Percentiles rank a stretch among this genome's conserved stretches.
Evolutionary conservation across 768 basidiomycete genomes (phyloP).

Genomic region (Harrya chromipes): DNA sequence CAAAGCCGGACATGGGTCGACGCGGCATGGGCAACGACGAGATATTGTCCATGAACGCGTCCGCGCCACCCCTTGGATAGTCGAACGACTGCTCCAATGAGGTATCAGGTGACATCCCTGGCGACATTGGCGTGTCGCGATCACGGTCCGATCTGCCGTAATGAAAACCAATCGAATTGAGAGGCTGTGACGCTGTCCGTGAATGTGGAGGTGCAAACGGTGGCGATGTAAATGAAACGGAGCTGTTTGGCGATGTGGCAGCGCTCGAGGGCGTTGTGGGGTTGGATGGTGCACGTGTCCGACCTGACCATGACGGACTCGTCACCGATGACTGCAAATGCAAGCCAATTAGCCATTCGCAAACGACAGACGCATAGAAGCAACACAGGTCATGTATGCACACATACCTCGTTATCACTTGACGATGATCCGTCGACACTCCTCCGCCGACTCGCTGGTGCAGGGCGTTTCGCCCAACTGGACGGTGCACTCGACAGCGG

Average conservation of each 20-base stretch:
- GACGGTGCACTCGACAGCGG: conserved; percentile 67
- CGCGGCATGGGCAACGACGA: conserved; percentile 60
- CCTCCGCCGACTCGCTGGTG: conserved; percentile 63
- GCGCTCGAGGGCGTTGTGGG: conserved; percentile 44
- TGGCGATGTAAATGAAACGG: conserved; percentile 41
- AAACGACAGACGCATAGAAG: background rate
- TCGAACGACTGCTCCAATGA: conserved; percentile 38
- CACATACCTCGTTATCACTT: conserved; percentile 74
- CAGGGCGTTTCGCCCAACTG: conserved; percentile 70
- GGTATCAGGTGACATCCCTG: conserved; percentile 36
- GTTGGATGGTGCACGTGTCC: conserved; percentile 68
- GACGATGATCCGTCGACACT: conserved; percentile 61
- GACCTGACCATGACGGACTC: conserved; percentile 46
- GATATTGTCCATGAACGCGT: conserved; percentile 45
- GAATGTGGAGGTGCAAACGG: conserved; percentile 61
- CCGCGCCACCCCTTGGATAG: conserved; percentile 30
- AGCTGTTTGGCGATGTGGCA: conserved; percentile 40
- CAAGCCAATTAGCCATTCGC: conserved; percentile 9
- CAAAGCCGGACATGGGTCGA: conserved; percentile 35
- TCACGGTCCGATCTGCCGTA: conserved; percentile 42
- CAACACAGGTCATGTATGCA: background rate
- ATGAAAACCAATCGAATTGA: conserved; percentile 38
- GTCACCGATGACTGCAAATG: conserved; percentile 32
- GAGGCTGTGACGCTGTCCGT: conserved; percentile 53
- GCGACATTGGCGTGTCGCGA: conserved; percentile 24